Base-by-base conservation (phyloP, 2,329 filamentous ascomycete species). In the Colletotrichum eleusines region DNA sequence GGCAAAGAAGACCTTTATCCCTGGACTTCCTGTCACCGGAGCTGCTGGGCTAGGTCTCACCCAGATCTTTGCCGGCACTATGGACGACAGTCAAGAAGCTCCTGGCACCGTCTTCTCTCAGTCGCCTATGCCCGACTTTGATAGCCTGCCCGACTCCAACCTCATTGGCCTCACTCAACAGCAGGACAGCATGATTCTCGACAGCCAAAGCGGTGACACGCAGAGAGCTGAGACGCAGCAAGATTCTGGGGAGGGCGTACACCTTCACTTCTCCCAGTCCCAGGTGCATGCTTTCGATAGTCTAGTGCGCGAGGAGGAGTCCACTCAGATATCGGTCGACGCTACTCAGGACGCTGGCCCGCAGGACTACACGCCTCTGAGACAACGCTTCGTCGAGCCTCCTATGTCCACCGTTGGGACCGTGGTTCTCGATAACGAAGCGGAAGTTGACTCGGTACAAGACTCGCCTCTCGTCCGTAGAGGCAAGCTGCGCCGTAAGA, bases 61-160 rank as follows among this genome's bases (percentile, higher is more conserved):
- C 0, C 95, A 97, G 76, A 95, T 96, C 73, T 98, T 97, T 78
- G 93, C 92, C 6, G 94, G 94, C 16, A 97, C 94, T 1, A 92
- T 98, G 89, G 94, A 93, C 58, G 90, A 84, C 78, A 89, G 86
- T 74, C 86, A 89, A 75, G 75, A 74, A 65, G 75, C 74, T 23
- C 75, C 77, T 18, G 73, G 73, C 18, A 76, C 71, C 40, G 75
- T 75, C 40, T 79, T 86, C 23, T 86, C 85, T 8, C 80, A 82
- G 58, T 72, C 74, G 20, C 79, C 84, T 70, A 87, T 90, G 78
- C 89, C 91, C 4, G 86, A 86, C 48, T 84, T 91, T 38, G 84
- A 87, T 44, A 81, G 81, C 65, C 86, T 89, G 64, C 84, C 89
- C 1, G 88, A 90, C 71, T 88, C 86, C 28, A 88, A 91, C 74